Conservation (phyloP, 106 monocot species). For the Triglochin maritima region DNA sequence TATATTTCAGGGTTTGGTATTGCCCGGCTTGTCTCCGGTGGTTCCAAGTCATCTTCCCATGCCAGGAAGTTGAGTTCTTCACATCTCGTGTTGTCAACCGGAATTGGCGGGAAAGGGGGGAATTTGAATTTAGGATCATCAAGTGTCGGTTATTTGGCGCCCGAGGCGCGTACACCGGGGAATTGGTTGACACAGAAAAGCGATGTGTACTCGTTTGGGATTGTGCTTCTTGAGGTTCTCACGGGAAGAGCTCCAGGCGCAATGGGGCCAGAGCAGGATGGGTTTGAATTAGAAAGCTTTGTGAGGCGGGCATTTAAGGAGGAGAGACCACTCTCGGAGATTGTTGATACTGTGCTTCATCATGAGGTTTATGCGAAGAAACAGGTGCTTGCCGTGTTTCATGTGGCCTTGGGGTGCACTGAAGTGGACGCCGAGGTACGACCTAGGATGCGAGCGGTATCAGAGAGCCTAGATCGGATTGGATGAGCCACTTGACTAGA, state of each 20-base stretch:
- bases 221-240: conserved; percentile 34
- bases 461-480: conserved; percentile 63
- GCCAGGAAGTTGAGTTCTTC: conserved; percentile 15
- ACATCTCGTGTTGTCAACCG: not conserved
- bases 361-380: conserved; percentile 84
- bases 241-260: conserved; percentile 43
- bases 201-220: conserved; percentile 69
- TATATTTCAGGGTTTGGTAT: conserved; percentile 79
- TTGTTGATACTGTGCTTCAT: conserved; percentile 69
- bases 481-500: not conserved
- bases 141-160: conserved; percentile 33
- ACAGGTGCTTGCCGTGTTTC: conserved; percentile 82
- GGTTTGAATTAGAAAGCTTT: conserved; percentile 42
- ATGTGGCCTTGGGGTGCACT: conserved; percentile 79
- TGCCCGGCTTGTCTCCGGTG: conserved; percentile 37
- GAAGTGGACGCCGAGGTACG: conserved; percentile 57
- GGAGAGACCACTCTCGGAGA: conserved; percentile 68
- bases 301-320: conserved; percentile 73
- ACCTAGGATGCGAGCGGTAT: conserved; percentile 61
- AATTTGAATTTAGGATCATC: no score
- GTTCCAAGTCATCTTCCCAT: conserved; percentile 20
- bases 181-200: conserved; percentile 45
- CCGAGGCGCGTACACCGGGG: conserved; percentile 37
- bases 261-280: conserved; percentile 5
- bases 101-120: no score